Percentiles rank a stretch among this genome's conserved stretches.
phyloP scores from a whole-genome alignment of 164 flowering plant species.

The Macadamia integrifolia region DNA sequence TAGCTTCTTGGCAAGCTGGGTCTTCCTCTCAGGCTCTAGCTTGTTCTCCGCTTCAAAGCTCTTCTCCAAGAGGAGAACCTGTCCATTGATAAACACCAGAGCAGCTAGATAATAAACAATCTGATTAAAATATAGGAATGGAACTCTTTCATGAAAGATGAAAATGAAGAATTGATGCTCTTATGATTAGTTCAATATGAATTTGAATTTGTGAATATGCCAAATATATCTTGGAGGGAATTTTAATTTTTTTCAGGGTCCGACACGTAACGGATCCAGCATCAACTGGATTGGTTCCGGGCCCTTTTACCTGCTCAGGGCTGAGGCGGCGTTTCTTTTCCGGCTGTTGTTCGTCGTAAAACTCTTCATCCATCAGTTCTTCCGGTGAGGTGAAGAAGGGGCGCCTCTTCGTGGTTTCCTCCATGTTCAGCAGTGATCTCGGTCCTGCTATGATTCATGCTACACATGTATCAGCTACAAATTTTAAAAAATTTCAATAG shows the following conservation, averaged over 20 bases:
- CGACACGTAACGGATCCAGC: neutral
- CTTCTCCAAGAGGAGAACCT: constrained; percentile 75
- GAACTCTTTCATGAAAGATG: too few relatives aligned
- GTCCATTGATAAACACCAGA: neutral
- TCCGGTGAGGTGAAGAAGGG: constrained; percentile 67
- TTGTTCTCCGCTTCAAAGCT: constrained; percentile 88
- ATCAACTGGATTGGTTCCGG: neutral
- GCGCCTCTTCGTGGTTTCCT: constrained; percentile 44
- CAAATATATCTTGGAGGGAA: neutral
- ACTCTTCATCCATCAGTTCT: constrained; percentile 58
- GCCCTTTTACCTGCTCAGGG: constrained; percentile 55
- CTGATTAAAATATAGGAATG: too few relatives aligned
- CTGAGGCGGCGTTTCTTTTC: constrained; percentile 87
- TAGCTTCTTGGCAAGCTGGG: constrained; percentile 71
- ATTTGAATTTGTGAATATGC: neutral
- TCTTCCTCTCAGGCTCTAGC: constrained; percentile 84
- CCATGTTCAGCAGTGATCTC: constrained; percentile 42
- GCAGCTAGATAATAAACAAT: too few relatives aligned
- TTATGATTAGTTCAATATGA: neutral
- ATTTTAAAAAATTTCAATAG: too few relatives aligned
- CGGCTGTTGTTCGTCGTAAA: constrained; percentile 69
- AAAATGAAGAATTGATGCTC: neutral
- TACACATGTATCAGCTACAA: neutral
- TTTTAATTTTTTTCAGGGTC: neutral
- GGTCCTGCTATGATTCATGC: constrained; percentile 26